Conservation (phyloP, 371 early-diverging fungal genomes). For the Zancudomyces culisetae region DNA sequence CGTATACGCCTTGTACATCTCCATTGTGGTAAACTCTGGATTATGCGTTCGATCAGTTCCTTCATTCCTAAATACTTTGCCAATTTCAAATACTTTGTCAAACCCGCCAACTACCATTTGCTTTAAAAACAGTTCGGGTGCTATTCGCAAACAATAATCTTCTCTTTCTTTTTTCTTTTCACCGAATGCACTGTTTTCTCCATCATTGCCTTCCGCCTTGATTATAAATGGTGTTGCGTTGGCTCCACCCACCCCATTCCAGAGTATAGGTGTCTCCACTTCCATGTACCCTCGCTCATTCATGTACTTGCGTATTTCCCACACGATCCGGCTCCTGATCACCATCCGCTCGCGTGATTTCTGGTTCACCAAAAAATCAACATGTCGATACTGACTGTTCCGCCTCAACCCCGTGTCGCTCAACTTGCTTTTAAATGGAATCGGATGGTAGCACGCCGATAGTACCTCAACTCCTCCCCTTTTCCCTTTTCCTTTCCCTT, state of each 20-base stretch:
- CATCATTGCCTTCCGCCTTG: constrained; percentile 49
- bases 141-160: constrained; percentile 75
- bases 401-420: constrained; percentile 63
- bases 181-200: too few species aligned
- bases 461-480: constrained; percentile 45
- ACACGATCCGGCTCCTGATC: constrained; percentile 41
- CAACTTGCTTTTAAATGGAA: constrained; percentile 51
- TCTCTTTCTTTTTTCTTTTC: too few species aligned
- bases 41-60: constrained; percentile 95
- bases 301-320: constrained; percentile 56
- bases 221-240: constrained; percentile 89
- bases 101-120: constrained; percentile 89
- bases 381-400: constrained; percentile 56
- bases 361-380: constrained; percentile 78
- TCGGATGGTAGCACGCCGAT: constrained; percentile 68
- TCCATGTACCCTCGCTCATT: constrained; percentile 71
- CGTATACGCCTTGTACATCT: constrained; percentile 92
- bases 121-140: constrained; percentile 92
- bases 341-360: constrained; percentile 32
- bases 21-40: constrained; percentile 96
- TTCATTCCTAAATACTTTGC: constrained; percentile 95
- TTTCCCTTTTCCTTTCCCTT: too few species aligned
- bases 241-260: constrained; percentile 81
- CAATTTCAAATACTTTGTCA: constrained; percentile 90
- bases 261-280: constrained; percentile 92